Conservation (phyloP, 768 basidiomycete species). For the Tricholoma saponaceum region DNA sequence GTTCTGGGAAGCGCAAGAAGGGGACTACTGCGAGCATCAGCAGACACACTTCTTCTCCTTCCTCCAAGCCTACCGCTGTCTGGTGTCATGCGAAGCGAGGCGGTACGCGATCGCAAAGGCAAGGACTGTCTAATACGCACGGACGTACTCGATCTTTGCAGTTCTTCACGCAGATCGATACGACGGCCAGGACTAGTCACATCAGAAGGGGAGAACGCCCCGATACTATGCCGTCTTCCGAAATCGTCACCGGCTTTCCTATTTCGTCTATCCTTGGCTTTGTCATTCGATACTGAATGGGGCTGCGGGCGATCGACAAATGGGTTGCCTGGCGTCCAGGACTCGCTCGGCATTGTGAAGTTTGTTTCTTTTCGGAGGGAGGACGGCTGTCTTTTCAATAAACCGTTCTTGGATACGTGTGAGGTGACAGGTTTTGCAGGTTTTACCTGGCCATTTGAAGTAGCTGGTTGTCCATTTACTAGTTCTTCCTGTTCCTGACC, state of each 20-base stretch:
- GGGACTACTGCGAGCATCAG: not conserved
- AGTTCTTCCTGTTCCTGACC: not conserved
- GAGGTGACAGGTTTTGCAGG: not conserved
- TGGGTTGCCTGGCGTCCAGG: conserved; percentile 12
- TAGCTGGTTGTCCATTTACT: not conserved
- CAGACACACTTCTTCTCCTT: not conserved
- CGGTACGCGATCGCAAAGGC: conserved; percentile 1
- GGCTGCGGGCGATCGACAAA: not conserved
- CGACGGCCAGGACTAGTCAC: not conserved
- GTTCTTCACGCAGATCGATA: conserved; percentile 14
- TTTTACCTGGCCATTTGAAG: not conserved
- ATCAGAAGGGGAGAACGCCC: not conserved
- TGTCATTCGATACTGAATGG: not conserved
- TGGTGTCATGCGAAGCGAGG: not conserved
- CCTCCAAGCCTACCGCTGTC: not conserved
- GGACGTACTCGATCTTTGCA: conserved; percentile 4
- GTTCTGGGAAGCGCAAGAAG: conserved; percentile 11
- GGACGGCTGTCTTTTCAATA: not conserved
- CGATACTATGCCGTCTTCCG: conserved; percentile 10
- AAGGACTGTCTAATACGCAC: conserved; percentile 1
- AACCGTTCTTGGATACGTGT: not conserved
- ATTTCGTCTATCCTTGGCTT: not conserved
- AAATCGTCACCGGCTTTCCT: not conserved
- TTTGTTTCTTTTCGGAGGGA: not conserved
- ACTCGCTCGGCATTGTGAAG: conserved; percentile 4